These are phyloP conservation scores for Phyllostachys edulis DNA, from an alignment of 176 grass and related monocot species.

Conservation along the genomic window DNA sequence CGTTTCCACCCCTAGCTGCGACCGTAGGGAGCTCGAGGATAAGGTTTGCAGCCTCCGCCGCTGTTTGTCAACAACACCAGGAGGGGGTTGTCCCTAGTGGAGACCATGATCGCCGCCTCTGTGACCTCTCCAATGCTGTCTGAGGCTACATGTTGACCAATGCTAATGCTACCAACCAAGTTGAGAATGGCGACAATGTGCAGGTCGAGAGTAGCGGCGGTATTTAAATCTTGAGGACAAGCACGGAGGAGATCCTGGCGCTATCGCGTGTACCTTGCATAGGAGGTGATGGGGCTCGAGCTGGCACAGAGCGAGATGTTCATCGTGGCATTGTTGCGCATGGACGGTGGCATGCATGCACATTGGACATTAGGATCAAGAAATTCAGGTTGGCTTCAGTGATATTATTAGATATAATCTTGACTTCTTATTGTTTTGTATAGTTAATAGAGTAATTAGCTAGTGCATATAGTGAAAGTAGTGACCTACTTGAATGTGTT, in stretches of 20 bases:
- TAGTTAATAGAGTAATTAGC: no score
- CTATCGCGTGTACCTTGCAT: slow-evolving; percentile 20
- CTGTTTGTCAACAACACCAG: not conserved
- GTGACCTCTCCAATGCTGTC: slow-evolving; percentile 31
- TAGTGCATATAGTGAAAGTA: no score
- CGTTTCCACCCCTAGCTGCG: no score
- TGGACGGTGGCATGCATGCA: slow-evolving; percentile 19
- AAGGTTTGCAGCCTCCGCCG: slow-evolving; percentile 33
- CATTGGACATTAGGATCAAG: slow-evolving; percentile 48
- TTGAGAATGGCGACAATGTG: not conserved
- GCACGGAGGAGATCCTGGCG: not conserved
- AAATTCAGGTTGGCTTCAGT: not conserved
- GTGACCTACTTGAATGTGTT: no score
- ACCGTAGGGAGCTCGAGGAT: not conserved
- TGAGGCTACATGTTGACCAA: slow-evolving; percentile 1
- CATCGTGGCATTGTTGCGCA: slow-evolving; percentile 31
- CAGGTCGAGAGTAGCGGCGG: not conserved
- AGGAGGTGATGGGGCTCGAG: slow-evolving; percentile 30
- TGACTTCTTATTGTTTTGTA: no score
- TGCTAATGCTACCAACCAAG: no score
- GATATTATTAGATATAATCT: no score
- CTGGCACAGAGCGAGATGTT: not conserved
- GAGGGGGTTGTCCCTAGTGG: slow-evolving; percentile 8
- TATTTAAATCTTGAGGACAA: no score
- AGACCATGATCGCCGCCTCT: slow-evolving; percentile 21